These are phyloP conservation scores for Penicillium atrosanguineum DNA, from an alignment of 495 filamentous ascomycete genomes.

Conservation along the genomic window DNA sequence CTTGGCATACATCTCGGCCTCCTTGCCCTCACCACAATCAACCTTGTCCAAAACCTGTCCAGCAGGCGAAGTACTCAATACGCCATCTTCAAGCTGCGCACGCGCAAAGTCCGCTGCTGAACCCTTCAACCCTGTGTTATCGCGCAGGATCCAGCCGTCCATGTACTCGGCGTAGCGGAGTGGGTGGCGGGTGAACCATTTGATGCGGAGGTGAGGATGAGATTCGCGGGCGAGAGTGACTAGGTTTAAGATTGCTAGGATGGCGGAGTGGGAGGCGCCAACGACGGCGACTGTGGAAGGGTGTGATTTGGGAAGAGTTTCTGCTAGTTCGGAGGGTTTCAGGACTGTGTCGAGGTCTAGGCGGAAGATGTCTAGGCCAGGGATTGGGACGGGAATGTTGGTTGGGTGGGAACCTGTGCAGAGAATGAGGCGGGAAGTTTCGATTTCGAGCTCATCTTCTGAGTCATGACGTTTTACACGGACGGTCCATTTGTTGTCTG, in stretches of 20 bases:
- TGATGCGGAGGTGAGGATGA: constrained; percentile 52
- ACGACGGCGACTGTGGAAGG: constrained; percentile 51
- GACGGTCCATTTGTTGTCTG: constrained; percentile 40
- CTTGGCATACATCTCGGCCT: constrained; percentile 38
- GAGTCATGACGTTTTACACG: constrained; percentile 30
- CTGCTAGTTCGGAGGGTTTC: constrained; percentile 50
- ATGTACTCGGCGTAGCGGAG: constrained; percentile 60
- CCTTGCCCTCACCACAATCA: constrained; percentile 38
- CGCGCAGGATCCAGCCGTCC: constrained; percentile 60
- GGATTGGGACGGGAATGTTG: constrained; percentile 37
- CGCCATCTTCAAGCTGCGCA: constrained; percentile 52
- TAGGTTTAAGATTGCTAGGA: constrained; percentile 60
- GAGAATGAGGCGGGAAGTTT: constrained; percentile 47
- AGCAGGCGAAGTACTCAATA: constrained; percentile 45
- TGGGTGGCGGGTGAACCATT: constrained; percentile 59
- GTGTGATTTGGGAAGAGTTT: constrained; percentile 33
- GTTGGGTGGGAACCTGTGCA: constrained; percentile 58
- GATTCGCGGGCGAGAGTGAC: constrained; percentile 47
- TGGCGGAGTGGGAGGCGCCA: constrained; percentile 61
- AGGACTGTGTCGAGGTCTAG: constrained; percentile 57
- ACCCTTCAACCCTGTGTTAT: constrained; percentile 65
- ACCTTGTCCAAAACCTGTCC: constrained; percentile 50
- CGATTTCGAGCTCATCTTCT: constrained; percentile 30
- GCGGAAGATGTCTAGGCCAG: constrained; percentile 26
- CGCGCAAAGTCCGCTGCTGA: constrained; percentile 56